Conservation (phyloP, 768 basidiomycete species). For the Hemileccinum rubropunctum region DNA sequence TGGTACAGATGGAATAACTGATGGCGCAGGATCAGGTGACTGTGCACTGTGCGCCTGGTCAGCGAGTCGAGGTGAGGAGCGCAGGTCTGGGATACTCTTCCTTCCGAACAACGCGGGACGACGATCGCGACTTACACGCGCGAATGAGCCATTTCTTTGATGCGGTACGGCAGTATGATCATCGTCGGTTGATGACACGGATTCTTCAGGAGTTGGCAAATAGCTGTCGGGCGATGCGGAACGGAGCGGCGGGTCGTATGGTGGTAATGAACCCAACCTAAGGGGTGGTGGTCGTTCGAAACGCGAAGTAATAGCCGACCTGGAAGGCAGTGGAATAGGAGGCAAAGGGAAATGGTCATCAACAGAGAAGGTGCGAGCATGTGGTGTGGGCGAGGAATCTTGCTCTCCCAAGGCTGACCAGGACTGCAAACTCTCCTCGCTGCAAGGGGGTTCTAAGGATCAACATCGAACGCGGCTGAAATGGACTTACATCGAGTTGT, state of each 20-base stretch:
- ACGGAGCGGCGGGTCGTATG: conserved; percentile 43
- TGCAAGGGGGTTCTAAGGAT: conserved; percentile 16
- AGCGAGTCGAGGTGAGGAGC: conserved; percentile 45
- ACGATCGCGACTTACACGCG: conserved; percentile 35
- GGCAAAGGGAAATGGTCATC: conserved; percentile 56
- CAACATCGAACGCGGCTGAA: background rate
- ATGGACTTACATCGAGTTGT: conserved; percentile 30
- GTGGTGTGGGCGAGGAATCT: conserved; percentile 42
- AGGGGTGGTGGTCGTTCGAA: conserved; percentile 47
- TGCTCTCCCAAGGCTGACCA: conserved; percentile 44
- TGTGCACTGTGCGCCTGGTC: conserved; percentile 22
- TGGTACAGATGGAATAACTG: conserved; percentile 3
- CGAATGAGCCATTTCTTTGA: conserved; percentile 51
- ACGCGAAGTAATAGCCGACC: conserved; percentile 23
- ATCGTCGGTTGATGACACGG: conserved; percentile 49
- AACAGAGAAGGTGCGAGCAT: conserved; percentile 58
- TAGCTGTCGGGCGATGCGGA: conserved; percentile 52
- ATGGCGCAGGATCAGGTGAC: conserved; percentile 24
- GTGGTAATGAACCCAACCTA: conserved; percentile 43
- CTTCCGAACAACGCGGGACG: conserved; percentile 50
- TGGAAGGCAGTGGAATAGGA: conserved; percentile 22
- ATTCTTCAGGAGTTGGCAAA: conserved; percentile 57
- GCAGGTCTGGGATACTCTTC: conserved; percentile 86
- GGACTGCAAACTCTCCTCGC: conserved; percentile 40
- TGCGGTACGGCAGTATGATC: conserved; percentile 39